Base-by-base conservation (phyloP, 176 grass and related monocot genomes). In the Puccinellia tenuiflora region DNA sequence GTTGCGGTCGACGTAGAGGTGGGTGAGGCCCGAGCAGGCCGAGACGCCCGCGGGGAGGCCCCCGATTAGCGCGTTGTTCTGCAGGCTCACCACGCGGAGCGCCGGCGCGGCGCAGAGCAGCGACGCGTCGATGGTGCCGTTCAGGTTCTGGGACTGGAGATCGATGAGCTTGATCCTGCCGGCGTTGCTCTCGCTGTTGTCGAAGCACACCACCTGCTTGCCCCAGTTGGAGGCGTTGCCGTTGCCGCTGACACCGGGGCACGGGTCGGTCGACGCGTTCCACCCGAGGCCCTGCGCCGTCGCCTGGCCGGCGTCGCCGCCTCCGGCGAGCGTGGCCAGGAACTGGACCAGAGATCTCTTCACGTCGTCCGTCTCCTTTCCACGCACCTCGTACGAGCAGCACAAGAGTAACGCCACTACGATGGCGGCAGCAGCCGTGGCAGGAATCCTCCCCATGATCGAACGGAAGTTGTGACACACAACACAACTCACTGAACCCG, bases 81-180 rank as follows among this genome's bases (percentile, higher is more conserved):
- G 1, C 11, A 93, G 38, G 63, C 3, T 81, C 8, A 94, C 2
- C 2, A 25, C 7, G 12, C 14, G 45, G 15, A 94, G 8, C 1
- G 70, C 86, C 26, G 20, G 16, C 35, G 45, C 88, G 17, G 61
- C 55, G 79, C 88, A 94, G 35, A 94, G 83, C 59, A 39, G 45
- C 38, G 79, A 1, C 11, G 83, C 79, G 51, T 94, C 8, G 75
- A 91, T 81, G 35, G 86, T 61, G n/a, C 92, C 92, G 59, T 0
- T 13, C 1, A 94, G 83, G 4, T 46, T 37, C 4, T 7, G 24
- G 8, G 34, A 30, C 11, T 83, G 8, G 8, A 92, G 51, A 0
- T 0, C 0, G 16, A 92, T 77, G 0, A 0, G 0, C 33, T 5
- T 54, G 66, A 92, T 13, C 7, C 0, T n/a, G 3, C 79, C 67